Percentiles rank a stretch among this genome's conserved stretches.
phyloP scores from a whole-genome alignment of 495 filamentous ascomycete species.

The Evernia prunastri region DNA sequence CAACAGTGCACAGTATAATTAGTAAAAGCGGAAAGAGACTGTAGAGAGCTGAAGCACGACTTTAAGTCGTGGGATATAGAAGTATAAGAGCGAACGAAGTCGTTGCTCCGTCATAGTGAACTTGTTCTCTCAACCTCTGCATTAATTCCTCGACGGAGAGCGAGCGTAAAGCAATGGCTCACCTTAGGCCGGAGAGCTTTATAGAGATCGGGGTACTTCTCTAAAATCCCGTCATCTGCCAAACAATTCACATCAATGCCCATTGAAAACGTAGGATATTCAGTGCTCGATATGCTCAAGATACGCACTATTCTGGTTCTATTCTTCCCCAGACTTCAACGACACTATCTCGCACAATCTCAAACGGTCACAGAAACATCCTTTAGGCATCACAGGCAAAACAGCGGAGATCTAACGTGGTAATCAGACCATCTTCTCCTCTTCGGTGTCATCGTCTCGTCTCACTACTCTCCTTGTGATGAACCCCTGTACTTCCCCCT shows the following conservation, averaged over 20 bases:
- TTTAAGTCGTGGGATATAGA: no score
- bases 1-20: no score
- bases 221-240: slow-evolving; percentile 1
- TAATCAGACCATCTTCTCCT: neutral
- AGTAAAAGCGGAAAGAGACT: no score
- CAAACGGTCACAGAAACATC: neutral
- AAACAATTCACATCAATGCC: neutral
- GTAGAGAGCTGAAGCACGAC: no score
- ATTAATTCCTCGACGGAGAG: no score
- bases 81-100: no score
- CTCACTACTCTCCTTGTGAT: slow-evolving; percentile 38
- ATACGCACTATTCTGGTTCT: neutral
- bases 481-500: slow-evolving; percentile 49
- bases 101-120: no score
- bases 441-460: slow-evolving; percentile 1
- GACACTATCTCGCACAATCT: neutral
- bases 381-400: neutral
- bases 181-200: no score
- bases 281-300: neutral
- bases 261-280: neutral
- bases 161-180: no score
- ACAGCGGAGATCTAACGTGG: neutral
- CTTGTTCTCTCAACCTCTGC: no score
- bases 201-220: no score
- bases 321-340: neutral